These are phyloP conservation scores for Lavandula angustifolia DNA, from an alignment of 257 asterid species.

Conservation along the genomic window DNA sequence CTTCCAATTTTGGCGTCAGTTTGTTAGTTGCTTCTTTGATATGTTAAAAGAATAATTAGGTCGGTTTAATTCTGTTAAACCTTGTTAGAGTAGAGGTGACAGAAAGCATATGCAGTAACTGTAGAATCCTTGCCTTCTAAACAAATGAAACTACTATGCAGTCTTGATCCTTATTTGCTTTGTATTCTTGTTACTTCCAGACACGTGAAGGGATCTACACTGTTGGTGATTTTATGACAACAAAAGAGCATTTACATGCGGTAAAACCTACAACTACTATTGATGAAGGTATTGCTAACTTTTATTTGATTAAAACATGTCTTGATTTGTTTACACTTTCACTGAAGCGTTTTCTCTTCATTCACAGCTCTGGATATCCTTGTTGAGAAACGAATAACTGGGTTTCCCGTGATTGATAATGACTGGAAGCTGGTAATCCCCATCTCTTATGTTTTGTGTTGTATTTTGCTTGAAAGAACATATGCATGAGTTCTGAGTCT, in stretches of 20 bases:
- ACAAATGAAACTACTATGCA: neutral
- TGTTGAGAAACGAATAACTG: slow-evolving; percentile 31
- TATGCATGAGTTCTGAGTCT: neutral
- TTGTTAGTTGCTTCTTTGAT: neutral
- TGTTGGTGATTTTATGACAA: slow-evolving; percentile 30
- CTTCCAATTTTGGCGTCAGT: neutral
- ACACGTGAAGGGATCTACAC: slow-evolving; percentile 23
- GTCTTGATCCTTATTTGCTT: slow-evolving; percentile 3
- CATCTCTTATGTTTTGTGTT: neutral
- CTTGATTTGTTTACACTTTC: neutral
- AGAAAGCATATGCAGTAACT: neutral
- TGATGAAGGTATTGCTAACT: slow-evolving; percentile 26
- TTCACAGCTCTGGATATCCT: slow-evolving; percentile 29
- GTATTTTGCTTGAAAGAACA: neutral
- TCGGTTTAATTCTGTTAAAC: neutral
- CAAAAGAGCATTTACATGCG: slow-evolving; percentile 26
- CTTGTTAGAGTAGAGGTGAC: neutral
- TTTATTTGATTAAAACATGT: neutral
- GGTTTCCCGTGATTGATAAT: slow-evolving; percentile 31
- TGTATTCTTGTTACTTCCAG: slow-evolving; percentile 20
- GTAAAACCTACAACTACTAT: slow-evolving; percentile 32
- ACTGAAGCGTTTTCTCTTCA: slow-evolving; percentile 2
- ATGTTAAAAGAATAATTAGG: neutral
- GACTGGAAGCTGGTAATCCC: slow-evolving; percentile 29
- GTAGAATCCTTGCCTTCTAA: neutral